A percentile compares a stretch with the other conserved stretches of the same genome.
These are phyloP conservation scores for Berkeleyomyces rouxiae DNA, from an alignment of 2,329 filamentous ascomycete genomes.

Conservation along the genomic window DNA sequence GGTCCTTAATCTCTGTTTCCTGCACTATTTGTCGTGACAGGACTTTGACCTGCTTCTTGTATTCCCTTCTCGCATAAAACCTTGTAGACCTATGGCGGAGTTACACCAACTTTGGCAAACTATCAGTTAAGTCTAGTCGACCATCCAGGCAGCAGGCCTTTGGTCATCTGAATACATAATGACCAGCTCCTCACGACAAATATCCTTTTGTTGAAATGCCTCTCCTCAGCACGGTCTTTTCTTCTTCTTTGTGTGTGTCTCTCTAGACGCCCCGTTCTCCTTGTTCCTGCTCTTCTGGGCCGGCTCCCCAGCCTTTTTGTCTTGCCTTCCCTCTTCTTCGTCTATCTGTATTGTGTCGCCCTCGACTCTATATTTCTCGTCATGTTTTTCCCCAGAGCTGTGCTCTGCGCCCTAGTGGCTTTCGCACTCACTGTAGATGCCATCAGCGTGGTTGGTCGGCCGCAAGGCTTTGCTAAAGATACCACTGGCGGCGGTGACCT, in stretches of 20 bases:
- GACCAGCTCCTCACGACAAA: too few species aligned
- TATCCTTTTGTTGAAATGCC: background rate
- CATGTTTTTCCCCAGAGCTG: background rate
- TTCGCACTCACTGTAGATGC: slow-evolving; percentile 16
- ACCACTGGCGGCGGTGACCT: slow-evolving; percentile 36
- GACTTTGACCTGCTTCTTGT: background rate
- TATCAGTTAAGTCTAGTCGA: background rate
- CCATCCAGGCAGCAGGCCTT: too few species aligned
- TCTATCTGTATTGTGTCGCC: too few species aligned
- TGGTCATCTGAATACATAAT: background rate
- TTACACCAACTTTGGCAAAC: background rate
- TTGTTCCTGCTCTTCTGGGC: background rate
- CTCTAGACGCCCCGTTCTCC: background rate
- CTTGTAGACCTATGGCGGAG: background rate
- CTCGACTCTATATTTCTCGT: background rate
- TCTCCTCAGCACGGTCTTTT: slow-evolving; percentile 15
- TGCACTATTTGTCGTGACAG: background rate
- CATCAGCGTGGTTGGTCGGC: slow-evolving; percentile 19
- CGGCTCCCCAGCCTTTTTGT: background rate
- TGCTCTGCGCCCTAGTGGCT: slow-evolving; percentile 8
- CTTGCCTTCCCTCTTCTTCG: background rate
- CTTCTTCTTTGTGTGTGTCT: too few species aligned
- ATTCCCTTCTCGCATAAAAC: background rate
- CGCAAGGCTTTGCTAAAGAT: slow-evolving; percentile 21
- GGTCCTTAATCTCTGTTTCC: background rate